A percentile compares a stretch with the other conserved stretches of the same genome.
Conservation (phyloP, 225 moss, liverwort and hornwort genomes). For the Pleurozium schreberi region DNA sequence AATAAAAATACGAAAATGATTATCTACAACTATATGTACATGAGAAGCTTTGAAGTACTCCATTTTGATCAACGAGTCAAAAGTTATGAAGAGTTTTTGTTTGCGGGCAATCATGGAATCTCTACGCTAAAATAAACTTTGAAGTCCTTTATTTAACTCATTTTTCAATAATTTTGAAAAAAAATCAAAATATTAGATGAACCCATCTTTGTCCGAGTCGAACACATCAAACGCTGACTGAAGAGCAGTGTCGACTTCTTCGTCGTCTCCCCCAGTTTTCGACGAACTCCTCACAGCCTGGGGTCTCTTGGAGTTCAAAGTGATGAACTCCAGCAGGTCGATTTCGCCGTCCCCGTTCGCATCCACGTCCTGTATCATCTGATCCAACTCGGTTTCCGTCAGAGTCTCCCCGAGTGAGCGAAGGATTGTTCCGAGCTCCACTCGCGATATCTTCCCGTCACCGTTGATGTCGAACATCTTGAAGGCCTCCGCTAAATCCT, state of each 20-base stretch:
- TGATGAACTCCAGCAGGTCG: conserved; percentile 34
- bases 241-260: conserved; percentile 1
- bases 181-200: too few relatives aligned
- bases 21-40: too few relatives aligned
- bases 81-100: too few relatives aligned
- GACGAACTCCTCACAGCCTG: not conserved
- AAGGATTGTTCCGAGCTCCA: conserved; percentile 35
- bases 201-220: conserved; percentile 43
- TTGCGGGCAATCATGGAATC: too few relatives aligned
- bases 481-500: conserved; percentile 29
- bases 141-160: too few relatives aligned
- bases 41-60: too few relatives aligned
- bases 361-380: conserved; percentile 34
- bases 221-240: conserved; percentile 45
- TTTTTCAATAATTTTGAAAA: too few relatives aligned
- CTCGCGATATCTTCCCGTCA: conserved; percentile 35
- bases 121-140: too few relatives aligned
- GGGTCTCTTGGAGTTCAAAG: not conserved
- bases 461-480: conserved; percentile 32
- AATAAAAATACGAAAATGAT: too few relatives aligned
- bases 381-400: conserved; percentile 25
- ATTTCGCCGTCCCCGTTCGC: conserved; percentile 38
- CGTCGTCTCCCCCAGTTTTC: not conserved
- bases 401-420: conserved; percentile 18
- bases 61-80: too few relatives aligned